phyloP scores from a whole-genome alignment of 805 yeast species.

The Diddensiella transvaalensis region DNA sequence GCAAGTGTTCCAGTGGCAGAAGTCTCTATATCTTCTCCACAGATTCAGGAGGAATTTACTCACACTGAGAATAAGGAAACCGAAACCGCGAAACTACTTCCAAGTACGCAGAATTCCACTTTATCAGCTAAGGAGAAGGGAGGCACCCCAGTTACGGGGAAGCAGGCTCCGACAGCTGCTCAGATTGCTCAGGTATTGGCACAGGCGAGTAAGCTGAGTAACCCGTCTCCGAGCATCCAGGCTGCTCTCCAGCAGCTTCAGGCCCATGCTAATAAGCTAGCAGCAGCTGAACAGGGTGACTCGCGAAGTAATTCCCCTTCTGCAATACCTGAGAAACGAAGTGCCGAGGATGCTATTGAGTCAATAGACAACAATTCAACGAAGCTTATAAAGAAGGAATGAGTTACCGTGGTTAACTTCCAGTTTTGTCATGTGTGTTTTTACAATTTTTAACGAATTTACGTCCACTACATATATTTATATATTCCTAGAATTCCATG shows the following conservation, averaged over 20 bases:
- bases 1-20: neutral
- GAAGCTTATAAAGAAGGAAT: conserved; percentile 12
- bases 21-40: neutral
- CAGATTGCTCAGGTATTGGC: conserved; percentile 34
- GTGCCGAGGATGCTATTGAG: conserved; percentile 14
- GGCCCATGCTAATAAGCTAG: conserved; percentile 27
- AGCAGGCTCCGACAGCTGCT: conserved; percentile 28
- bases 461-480: conserved; percentile 3
- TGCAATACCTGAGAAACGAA: conserved; percentile 7
- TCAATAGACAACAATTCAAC: conserved; percentile 8
- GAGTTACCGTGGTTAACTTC: too few species aligned
- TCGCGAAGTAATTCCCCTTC: neutral
- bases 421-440: neutral
- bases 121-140: neutral
- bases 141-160: conserved; percentile 9
- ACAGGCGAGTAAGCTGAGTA: conserved; percentile 35
- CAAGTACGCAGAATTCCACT: neutral
- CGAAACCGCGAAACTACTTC: neutral
- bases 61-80: neutral
- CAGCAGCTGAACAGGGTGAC: conserved; percentile 6
- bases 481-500: conserved; percentile 5
- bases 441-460: conserved; percentile 7
- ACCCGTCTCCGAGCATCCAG: conserved; percentile 33
- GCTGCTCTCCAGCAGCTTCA: conserved; percentile 35
- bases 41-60: too few species aligned